Conservation (phyloP, 1,139 yeast genomes). For the Candida glucosophila region DNA sequence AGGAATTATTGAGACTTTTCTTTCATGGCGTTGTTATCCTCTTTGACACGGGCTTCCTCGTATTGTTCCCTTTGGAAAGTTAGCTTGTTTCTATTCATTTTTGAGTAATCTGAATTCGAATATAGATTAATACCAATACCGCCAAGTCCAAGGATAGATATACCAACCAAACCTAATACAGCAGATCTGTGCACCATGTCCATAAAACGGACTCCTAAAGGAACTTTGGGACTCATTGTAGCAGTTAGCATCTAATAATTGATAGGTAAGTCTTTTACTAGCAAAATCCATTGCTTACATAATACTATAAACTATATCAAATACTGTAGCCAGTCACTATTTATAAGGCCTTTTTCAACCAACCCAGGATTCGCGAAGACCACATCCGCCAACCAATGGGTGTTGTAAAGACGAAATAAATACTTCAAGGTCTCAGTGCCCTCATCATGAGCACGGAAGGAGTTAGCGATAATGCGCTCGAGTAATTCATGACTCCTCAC, state of each 20-base stretch:
- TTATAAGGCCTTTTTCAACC: constrained; percentile 26
- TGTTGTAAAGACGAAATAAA: constrained; percentile 31
- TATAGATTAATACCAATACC: constrained; percentile 57
- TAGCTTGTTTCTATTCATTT: constrained; percentile 34
- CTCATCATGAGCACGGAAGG: constrained; percentile 19
- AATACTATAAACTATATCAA: constrained; percentile 17
- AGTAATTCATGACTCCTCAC: constrained; percentile 22
- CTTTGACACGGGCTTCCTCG: too few relatives aligned
- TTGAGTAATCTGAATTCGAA: constrained; percentile 43
- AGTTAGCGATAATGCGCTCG: constrained; percentile 21
- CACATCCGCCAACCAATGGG: constrained; percentile 34
- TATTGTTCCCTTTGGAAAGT: too few relatives aligned
- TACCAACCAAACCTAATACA: constrained; percentile 68
- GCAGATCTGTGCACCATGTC: constrained; percentile 81
- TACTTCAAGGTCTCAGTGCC: constrained; percentile 16
- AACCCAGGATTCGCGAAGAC: constrained; percentile 36
- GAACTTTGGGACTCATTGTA: constrained; percentile 19
- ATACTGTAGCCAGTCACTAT: constrained; percentile 32
- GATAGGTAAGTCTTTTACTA: too few relatives aligned
- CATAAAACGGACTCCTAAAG: constrained; percentile 47
- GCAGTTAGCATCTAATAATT: too few relatives aligned
- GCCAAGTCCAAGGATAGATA: constrained; percentile 40
- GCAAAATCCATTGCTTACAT: too few relatives aligned
- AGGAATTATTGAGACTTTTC: too few relatives aligned
- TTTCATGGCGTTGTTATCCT: too few relatives aligned